Percentiles rank a stretch among this genome's conserved stretches.
These are phyloP conservation scores for Cylindrodendrum hubeiense DNA, from an alignment of 2,329 filamentous ascomycete species.

Conservation along the genomic window DNA sequence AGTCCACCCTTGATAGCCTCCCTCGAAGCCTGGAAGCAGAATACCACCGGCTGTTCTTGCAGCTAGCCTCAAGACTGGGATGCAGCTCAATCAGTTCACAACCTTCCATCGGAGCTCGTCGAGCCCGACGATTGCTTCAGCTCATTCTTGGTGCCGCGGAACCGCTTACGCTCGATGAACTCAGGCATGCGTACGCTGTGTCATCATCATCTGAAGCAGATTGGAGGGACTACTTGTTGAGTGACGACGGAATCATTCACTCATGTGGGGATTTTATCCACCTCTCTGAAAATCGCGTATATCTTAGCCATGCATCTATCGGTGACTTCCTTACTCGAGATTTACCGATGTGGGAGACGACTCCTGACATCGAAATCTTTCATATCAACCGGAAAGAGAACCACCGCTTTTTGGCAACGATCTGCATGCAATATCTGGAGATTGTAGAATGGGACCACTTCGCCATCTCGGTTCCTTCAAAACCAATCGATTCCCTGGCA, in stretches of 20 bases:
- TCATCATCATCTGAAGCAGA: neutral
- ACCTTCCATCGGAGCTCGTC: neutral
- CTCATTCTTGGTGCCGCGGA: neutral
- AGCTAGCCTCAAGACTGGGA: neutral
- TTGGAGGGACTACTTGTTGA: neutral
- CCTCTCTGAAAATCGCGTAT: neutral
- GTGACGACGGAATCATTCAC: neutral
- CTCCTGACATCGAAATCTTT: too few relatives aligned
- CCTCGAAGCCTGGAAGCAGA: neutral
- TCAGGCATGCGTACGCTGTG: neutral
- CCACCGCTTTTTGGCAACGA: too few relatives aligned
- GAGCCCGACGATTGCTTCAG: neutral
- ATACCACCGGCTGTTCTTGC: neutral
- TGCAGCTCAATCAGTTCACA: neutral
- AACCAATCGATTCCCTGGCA: too few relatives aligned
- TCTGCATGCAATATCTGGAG: too few relatives aligned
- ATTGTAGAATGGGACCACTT: too few relatives aligned
- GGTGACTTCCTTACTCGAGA: neutral
- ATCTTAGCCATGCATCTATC: neutral
- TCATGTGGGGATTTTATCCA: neutral
- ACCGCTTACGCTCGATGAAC: neutral
- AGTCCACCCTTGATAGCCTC: neutral
- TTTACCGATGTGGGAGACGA: too few relatives aligned
- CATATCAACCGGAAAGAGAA: too few relatives aligned
- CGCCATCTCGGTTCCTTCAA: too few relatives aligned